Percentiles rank a stretch among this genome's conserved stretches.
These are phyloP conservation scores for Artemisia tridentata DNA, from an alignment of 129 eudicot species.

Conservation along the genomic window DNA sequence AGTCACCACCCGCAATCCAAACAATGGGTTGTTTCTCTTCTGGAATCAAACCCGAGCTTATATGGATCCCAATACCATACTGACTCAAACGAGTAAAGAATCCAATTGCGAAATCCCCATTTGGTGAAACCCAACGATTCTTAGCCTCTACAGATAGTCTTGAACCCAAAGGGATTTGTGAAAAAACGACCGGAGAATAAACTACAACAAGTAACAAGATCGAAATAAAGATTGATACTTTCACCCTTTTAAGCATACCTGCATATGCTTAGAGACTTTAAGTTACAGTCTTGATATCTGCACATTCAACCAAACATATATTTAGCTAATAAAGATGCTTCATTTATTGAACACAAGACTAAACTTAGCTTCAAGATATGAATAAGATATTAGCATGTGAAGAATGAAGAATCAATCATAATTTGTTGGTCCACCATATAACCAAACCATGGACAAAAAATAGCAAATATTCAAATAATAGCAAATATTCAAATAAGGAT, in stretches of 20 bases:
- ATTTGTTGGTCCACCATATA: constrained; percentile 40
- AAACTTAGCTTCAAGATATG: not conserved
- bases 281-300: constrained; percentile 35
- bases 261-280: constrained; percentile 33
- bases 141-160: constrained; percentile 46
- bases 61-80: constrained; percentile 53
- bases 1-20: constrained; percentile 72
- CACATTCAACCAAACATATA: constrained; percentile 24
- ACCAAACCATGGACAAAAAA: constrained; percentile 24
- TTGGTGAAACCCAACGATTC: constrained; percentile 61
- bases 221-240: constrained; percentile 5
- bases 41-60: constrained; percentile 50
- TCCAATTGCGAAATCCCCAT: constrained; percentile 59
- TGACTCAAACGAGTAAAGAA: constrained; percentile 42
- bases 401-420: constrained; percentile 32
- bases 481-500: constrained; percentile 10
- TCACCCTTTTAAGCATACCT: constrained; percentile 40
- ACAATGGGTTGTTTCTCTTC: constrained; percentile 41
- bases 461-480: constrained; percentile 9
- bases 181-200: constrained; percentile 23
- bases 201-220: constrained; percentile 28
- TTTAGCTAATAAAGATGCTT: constrained; percentile 16
- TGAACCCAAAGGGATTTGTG: constrained; percentile 62
- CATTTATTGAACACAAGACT: constrained; percentile 1
- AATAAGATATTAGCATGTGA: constrained; percentile 41